Evolutionary conservation across 495 filamentous ascomycete genomes (phyloP), one percentile per base, ranked within the genome.

Genomic region (Penicillium ochrochloron): DNA sequence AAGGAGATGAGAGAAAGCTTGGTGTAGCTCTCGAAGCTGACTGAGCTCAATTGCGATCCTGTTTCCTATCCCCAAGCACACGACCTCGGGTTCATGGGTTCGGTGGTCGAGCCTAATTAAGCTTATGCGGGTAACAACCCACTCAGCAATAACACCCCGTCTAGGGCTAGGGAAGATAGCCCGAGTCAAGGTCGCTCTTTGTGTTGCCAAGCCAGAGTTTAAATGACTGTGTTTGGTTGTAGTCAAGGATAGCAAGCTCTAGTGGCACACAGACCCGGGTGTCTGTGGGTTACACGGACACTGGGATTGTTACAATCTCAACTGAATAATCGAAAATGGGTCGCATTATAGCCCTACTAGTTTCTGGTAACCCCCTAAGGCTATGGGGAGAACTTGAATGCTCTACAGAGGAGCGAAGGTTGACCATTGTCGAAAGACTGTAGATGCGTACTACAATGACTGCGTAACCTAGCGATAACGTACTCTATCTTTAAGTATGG

Each of bases 201-300:
- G 37, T 29, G 56, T 14, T 29, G 19, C 37, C 56, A 44, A 42
- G 17, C 23, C 23, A 53, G 46, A 31, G 23, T 31, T 52, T 52
- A 29, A 53, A 50, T 57, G 39, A 50, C 25, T 63, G 42, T 21
- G 54, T 41, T 33, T 3, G 3, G 25, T 31, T 31, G 48, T n/a
- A 52, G 31, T 52, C 48, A 52, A 31, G 48, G 48, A 52, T 52
- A 52, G 48, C 14, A 52, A 52, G 10, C 48, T 31, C 37, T 29
- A 27, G 27, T n/a, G 35, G 29, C 19, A 51, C 56, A 57, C 50
- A 15, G n/a, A 57, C 50, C 53, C 35, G 2, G 4, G 35, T 19
- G 17, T 31, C 23, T 12, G 29, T 55, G 53, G 63, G 66, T 69
- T 63, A 62, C 66, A 70, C 68, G 50, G 54, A 65, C 66, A 67